Evolutionary conservation across 1,139 yeast genomes (phyloP), one percentile per base, ranked within the genome.

Genomic region (Hemisphaericaspora subhashii): DNA sequence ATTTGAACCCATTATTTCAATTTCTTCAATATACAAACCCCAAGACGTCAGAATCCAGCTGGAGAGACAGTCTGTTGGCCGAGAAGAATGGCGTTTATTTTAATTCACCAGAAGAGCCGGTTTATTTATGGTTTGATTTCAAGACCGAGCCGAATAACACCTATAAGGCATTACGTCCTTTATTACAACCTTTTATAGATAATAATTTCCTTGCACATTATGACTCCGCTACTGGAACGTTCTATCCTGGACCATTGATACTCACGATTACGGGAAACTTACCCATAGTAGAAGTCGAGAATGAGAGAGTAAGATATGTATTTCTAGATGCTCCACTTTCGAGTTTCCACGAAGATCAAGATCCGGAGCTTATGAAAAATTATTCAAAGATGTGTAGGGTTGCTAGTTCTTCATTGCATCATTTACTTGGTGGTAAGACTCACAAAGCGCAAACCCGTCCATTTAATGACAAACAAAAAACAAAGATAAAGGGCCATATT

Each of bases 1-100:
- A 85, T 50, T 62, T 83, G 43, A 68, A 73, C 37, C 83, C 83
- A 3, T 48, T 85, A 11, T 64, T 54, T 43, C 55, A 64, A 5
- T 62, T 83, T 44, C 57, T 85, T 33, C 66, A 71, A 27, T 66
- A 67, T 37, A 69, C 78, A 26, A 77, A 73, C 49, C 70, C 69
- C 2, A 31, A 38, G 5, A 56, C 51, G 38, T 43, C 51, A 3
- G 45, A n/a, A n/a, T n/a, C n/a, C n/a, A n/a, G n/a, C n/a, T n/a
- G n/a, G n/a, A n/a, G n/a, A n/a, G n/a, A n/a, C n/a, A n/a, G n/a
- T n/a, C n/a, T n/a, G n/a, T n/a, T n/a, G n/a, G n/a, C n/a, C n/a
- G n/a, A n/a, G n/a, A 64, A 59, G 35, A 55, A 61, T 40, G 64
- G 74, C 9, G 54, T 69, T 3, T 71, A 61, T 46, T 70, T 55